phyloP scores from a whole-genome alignment of 345 rosid genomes.

The Ailanthus altissimus region DNA sequence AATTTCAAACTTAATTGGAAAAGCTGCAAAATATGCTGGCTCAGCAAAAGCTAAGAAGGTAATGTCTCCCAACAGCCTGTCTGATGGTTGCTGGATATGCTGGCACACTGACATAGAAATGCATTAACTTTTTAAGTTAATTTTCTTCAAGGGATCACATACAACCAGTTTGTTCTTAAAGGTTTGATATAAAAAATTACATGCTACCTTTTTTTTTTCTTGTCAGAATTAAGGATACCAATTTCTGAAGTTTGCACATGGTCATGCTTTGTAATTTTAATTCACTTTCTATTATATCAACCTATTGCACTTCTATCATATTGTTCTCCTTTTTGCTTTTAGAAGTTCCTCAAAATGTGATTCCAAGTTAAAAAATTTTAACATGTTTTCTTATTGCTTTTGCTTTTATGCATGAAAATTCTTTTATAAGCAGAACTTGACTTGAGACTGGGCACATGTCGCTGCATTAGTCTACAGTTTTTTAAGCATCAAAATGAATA shows the following conservation, averaged over 20 bases:
- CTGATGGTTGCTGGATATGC: conserved; percentile 6
- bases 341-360: neutral
- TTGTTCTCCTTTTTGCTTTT: neutral
- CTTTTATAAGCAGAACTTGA: neutral
- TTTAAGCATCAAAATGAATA: no score
- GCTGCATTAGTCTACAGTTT: no score
- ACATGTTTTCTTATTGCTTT: neutral
- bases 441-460: no score
- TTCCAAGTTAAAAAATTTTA: neutral
- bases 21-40: conserved; percentile 82
- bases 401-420: neutral
- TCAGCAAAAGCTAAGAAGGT: conserved; percentile 94
- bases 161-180: neutral
- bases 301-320: neutral
- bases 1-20: conserved; percentile 78
- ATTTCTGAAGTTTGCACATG: neutral
- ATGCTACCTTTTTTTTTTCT: neutral
- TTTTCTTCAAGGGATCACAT: neutral
- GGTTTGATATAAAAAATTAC: neutral
- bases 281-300: neutral
- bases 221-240: neutral
- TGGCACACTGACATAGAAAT: neutral
- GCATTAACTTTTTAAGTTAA: neutral
- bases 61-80: conserved; percentile 12
- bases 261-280: neutral